Conservation (phyloP, 805 yeast species). For the Starmerella cellae region DNA sequence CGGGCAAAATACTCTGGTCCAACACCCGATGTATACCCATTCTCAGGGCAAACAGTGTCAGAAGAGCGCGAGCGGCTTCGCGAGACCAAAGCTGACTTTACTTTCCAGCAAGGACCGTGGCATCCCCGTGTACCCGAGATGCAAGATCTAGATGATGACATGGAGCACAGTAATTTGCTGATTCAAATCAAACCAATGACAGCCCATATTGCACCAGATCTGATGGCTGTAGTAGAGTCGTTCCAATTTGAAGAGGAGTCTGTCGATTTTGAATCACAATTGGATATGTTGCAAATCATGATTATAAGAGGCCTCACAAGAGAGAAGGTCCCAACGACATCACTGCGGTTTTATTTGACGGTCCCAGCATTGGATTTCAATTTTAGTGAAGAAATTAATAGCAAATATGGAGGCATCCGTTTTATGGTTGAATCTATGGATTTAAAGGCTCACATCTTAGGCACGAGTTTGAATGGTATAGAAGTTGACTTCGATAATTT, state of each 20-base stretch:
- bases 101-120: constrained; percentile 13
- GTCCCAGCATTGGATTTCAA: constrained; percentile 35
- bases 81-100: constrained; percentile 1
- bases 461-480: constrained; percentile 2
- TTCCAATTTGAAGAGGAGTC: constrained; percentile 29
- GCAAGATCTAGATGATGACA: constrained; percentile 27
- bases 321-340: not conserved
- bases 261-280: constrained; percentile 34
- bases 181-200: constrained; percentile 42
- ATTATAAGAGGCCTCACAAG: constrained; percentile 36
- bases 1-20: not conserved
- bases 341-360: constrained; percentile 25
- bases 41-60: constrained; percentile 3
- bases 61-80: constrained; percentile 6
- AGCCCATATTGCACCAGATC: constrained; percentile 36
- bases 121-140: constrained; percentile 17
- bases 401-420: constrained; percentile 10
- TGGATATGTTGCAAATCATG: constrained; percentile 55
- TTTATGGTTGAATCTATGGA: constrained; percentile 14
- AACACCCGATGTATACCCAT: constrained; percentile 10
- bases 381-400: constrained; percentile 25
- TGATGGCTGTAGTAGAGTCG: constrained; percentile 31
- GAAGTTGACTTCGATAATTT: constrained; percentile 17
- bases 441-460: constrained; percentile 2
- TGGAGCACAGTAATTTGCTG: constrained; percentile 38